These are phyloP conservation scores for Aspergillus floridensis DNA, from an alignment of 2,329 filamentous ascomycete genomes.

Conservation along the genomic window DNA sequence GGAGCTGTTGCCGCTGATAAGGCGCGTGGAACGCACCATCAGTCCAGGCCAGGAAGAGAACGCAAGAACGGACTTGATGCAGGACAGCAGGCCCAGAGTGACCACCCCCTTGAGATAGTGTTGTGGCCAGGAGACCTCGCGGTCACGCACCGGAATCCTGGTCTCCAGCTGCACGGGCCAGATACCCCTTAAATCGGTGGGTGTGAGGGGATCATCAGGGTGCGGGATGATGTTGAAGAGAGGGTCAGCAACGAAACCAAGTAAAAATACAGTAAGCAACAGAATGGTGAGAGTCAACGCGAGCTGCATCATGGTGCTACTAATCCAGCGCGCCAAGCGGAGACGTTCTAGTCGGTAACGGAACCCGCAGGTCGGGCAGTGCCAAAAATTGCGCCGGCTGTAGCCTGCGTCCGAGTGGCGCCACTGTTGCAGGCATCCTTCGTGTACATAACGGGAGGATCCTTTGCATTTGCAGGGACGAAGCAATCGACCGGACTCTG, in stretches of 20 bases:
- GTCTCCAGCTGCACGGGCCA: slow-evolving; percentile 34
- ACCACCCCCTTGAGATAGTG: slow-evolving; percentile 89
- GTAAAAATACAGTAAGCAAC: slow-evolving; percentile 68
- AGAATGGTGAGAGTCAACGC: slow-evolving; percentile 71
- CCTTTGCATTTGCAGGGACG: slow-evolving; percentile 93
- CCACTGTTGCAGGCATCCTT: slow-evolving; percentile 83
- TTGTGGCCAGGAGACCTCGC: slow-evolving; percentile 66
- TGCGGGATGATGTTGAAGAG: slow-evolving; percentile 87
- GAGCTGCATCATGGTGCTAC: slow-evolving; percentile 65
- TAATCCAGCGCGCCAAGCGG: slow-evolving; percentile 68
- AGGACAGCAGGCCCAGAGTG: slow-evolving; percentile 82
- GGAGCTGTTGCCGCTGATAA: slow-evolving; percentile 55
- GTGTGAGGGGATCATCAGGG: slow-evolving; percentile 63
- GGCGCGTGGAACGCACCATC: slow-evolving; percentile 64
- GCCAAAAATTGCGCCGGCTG: slow-evolving; percentile 70
- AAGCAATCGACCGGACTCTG: slow-evolving; percentile 72
- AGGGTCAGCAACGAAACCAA: slow-evolving; percentile 90
- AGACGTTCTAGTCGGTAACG: slow-evolving; percentile 76
- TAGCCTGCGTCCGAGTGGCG: slow-evolving; percentile 68
- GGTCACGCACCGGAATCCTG: slow-evolving; percentile 39
- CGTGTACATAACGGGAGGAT: slow-evolving; percentile 89
- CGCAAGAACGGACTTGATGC: slow-evolving; percentile 74
- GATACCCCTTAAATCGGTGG: slow-evolving; percentile 43
- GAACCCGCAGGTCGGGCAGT: slow-evolving; percentile 85
- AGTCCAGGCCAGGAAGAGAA: slow-evolving; percentile 75